Percentiles rank a stretch among this genome's conserved stretches.
Evolutionary conservation across 2,329 filamentous ascomycete species (phyloP).

Genomic region (Diaporthe amygdali): DNA sequence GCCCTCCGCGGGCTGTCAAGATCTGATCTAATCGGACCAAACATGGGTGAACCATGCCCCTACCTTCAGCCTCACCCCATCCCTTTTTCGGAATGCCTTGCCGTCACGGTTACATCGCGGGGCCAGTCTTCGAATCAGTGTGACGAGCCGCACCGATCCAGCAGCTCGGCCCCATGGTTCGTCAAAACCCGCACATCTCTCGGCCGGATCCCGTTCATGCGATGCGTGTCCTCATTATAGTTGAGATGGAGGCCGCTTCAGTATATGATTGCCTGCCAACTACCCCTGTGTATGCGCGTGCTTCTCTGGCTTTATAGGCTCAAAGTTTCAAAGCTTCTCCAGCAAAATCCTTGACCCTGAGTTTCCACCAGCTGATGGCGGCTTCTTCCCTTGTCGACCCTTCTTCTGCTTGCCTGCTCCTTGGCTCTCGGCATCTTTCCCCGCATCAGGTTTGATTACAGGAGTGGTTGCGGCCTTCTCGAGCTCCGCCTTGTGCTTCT

Average conservation of each 20-base stretch:
- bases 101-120: conserved; percentile 10
- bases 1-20: neutral
- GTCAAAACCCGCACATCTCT: neutral
- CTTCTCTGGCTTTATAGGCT: neutral
- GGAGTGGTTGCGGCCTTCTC: conserved; percentile 69
- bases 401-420: conserved; percentile 49
- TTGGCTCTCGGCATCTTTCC: conserved; percentile 54
- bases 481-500: conserved; percentile 74
- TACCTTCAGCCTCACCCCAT: conserved; percentile 3
- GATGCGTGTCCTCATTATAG: neutral
- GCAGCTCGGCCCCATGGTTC: neutral
- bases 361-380: conserved; percentile 61
- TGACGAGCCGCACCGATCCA: neutral
- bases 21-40: neutral
- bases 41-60: conserved; percentile 1
- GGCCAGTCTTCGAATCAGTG: neutral
- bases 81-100: conserved; percentile 9
- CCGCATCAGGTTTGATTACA: conserved; percentile 47
- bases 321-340: conserved; percentile 53
- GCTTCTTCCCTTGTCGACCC: conserved; percentile 46
- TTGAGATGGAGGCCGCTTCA: neutral
- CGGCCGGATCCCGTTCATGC: neutral
- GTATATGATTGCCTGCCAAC: conserved; percentile 12
- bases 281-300: neutral
- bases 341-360: conserved; percentile 66